Evolutionary conservation across 495 filamentous ascomycete genomes (phyloP), one percentile per base, ranked within the genome.

Genomic region (Rhypophila decipiens): DNA sequence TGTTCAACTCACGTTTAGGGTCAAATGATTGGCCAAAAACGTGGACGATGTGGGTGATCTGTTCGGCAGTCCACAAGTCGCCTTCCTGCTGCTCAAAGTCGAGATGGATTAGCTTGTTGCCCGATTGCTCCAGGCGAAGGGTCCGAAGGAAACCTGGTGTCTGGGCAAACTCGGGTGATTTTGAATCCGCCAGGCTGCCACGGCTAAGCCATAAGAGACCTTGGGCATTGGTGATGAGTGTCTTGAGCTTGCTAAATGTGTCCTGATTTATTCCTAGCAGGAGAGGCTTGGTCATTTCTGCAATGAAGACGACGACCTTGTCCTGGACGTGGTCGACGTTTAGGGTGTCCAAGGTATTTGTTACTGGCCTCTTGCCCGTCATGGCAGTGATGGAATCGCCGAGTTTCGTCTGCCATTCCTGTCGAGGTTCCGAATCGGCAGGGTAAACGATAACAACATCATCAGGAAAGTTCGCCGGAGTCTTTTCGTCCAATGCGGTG

Each of bases 141-240:
- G 56, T 52, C 11, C 56, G 24, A 7, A 58, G 22, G 5, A 58
- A 38, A 13, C 56, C 56, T 4, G 37, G 31, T 2, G 49, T 43
- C 29, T 15, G 11, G 5, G 33, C 51, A 41, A 44, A 55, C 4
- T 11, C 7, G 0, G 51, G 51, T 13, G 36, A 24, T 12, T 13
- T 20, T 1, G 51, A 17, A 13, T 44, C 49, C 8, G 43, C 33
- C 1, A 37, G 4, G 13, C 47, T 24, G 24, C 56, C 46, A n/a
- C 17, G 50, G 42, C 56, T 55, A 0, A 58, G 41, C 56, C 55
- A 58, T 18, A 58, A 33, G 4, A 55, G 8, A 2, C 40, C 47
- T 19, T 18, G 34, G 35, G 47, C 20, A n/a, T 41, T 24, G 41
- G 43, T 17, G 2, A 58, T 24, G 9, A 58, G 24, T 8, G 39